Base-by-base conservation (phyloP, 441 rosid genomes). In the Populus hybrid region DNA sequence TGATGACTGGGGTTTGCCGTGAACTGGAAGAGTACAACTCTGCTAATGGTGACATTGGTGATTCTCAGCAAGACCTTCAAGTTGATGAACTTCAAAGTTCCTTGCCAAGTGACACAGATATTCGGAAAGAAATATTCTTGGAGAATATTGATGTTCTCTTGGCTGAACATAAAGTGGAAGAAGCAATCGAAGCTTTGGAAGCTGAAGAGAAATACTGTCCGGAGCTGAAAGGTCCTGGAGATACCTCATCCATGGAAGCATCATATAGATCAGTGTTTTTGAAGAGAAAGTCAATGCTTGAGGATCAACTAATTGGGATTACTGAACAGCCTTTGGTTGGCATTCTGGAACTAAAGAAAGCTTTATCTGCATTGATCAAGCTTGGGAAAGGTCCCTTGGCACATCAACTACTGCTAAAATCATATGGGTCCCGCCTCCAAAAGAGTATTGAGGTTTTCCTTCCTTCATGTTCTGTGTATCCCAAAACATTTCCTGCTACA, bases 351-450 rank as follows among this genome's bases (percentile, higher is more conserved):
- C 46, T 89, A 72, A 91, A 89, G 85, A 89, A 87, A 65, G 89
- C 89, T 46, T 87, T 92, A 71, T 75, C 75, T 83, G 88, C 89
- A 75, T 82, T 95, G 80, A 88, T 95, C 69, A 89, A 85, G 84
- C 86, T 93, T 67, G 99, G 99, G 61, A 95, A 89, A 82, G 97
- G 99, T 64, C 88, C 93, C 78, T 74, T 85, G 72, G 99, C 97
- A 16, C 98, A 93, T 84, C 97, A 91, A 6, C 69, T 88, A 65
- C 85, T 95, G 79, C 85, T 95, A 11, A 89, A 92, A 84, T 85
- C 79, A 65, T 84, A 84, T 64, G 82, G 85, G 34, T 78, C 90
- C 67, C 87, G 84, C 76, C 92, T 94, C 71, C 92, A 84, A 72
- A 91, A 83, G 84, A 91, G 85, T 61, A 86, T 91, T 81, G 90